Conservation (phyloP, 2,329 filamentous ascomycete genomes). For the Diaporthe australafricana region DNA sequence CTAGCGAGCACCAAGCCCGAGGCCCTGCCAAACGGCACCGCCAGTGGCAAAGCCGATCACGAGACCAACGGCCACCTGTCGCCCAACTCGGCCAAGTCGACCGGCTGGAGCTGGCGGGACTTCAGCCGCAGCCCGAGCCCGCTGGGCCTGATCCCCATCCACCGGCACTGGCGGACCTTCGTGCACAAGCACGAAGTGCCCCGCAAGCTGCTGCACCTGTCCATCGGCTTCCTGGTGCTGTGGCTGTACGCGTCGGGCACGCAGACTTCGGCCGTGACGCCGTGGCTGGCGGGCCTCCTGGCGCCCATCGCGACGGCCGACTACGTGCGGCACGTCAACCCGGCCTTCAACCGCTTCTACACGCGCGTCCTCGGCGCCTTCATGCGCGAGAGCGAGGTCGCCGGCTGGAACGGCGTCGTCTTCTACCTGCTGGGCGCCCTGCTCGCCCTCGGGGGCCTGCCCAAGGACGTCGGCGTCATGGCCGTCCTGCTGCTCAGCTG, state of each 20-base stretch:
- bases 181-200: conserved; percentile 98
- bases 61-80: conserved; percentile 76
- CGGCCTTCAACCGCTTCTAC: conserved; percentile 87
- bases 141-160: conserved; percentile 93
- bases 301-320: conserved; percentile 88
- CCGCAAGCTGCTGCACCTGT: conserved; percentile 91
- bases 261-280: conserved; percentile 82
- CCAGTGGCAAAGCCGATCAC: conserved; percentile 39
- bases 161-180: conserved; percentile 89
- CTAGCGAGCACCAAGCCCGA: conserved; percentile 38
- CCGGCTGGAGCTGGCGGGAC: conserved; percentile 84
- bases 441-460: conserved; percentile 85
- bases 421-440: conserved; percentile 95
- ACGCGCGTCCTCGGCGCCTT: conserved; percentile 86
- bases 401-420: conserved; percentile 95
- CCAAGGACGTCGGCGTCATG: conserved; percentile 93
- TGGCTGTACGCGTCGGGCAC: conserved; percentile 85
- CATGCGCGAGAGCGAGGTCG: conserved; percentile 97
- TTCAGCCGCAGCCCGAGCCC: conserved; percentile 93
- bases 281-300: conserved; percentile 82
- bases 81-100: conserved; percentile 71
- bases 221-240: conserved; percentile 93
- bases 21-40: conserved; percentile 42
- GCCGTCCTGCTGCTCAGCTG: conserved; percentile 91
- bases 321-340: conserved; percentile 83